Evolutionary conservation across 1,139 yeast genomes (phyloP).

Genomic region (Yamadazyma conglobata): DNA sequence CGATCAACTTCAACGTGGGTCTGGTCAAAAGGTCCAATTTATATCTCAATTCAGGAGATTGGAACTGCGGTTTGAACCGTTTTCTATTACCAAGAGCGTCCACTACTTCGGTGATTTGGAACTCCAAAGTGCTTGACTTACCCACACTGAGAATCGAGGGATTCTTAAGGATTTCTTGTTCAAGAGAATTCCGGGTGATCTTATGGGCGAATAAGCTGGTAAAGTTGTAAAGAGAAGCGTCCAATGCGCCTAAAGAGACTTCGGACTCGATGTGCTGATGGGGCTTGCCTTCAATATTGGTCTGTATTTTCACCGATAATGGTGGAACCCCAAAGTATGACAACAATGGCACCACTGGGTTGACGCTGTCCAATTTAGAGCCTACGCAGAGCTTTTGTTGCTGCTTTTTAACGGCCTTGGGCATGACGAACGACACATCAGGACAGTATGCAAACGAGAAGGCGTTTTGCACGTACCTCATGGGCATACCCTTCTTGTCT

Average conservation of each 20-base stretch:
- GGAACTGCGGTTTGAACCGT: conserved; percentile 48
- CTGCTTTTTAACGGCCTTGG: conserved; percentile 23
- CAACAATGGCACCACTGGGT: conserved; percentile 39
- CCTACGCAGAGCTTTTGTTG: conserved; percentile 55
- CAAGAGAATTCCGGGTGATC: conserved; percentile 32
- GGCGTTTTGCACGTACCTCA: conserved; percentile 63
- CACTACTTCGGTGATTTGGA: conserved; percentile 60
- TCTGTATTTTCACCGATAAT: conserved; percentile 56
- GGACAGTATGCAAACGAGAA: conserved; percentile 79
- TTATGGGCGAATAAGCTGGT: conserved; percentile 16
- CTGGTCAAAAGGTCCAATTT: conserved; percentile 62
- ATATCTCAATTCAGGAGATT: conserved; percentile 46
- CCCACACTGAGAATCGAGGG: conserved; percentile 23
- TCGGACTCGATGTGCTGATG: conserved; percentile 21
- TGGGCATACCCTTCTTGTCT: conserved; percentile 61
- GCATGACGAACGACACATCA: conserved; percentile 47
- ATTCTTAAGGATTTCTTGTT: conserved; percentile 29
- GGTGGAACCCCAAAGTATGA: conserved; percentile 76
- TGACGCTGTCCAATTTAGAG: conserved; percentile 33
- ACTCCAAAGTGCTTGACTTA: conserved; percentile 58
- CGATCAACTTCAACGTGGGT: conserved; percentile 44
- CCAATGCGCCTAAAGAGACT: conserved; percentile 18
- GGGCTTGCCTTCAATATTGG: conserved; percentile 49
- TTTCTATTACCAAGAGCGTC: conserved; percentile 76
- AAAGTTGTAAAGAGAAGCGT: conserved; percentile 8